A percentile compares a stretch with the other conserved stretches of the same genome.
phyloP scores from a whole-genome alignment of 345 rosid genomes.

The Eucalyptus rudis region DNA sequence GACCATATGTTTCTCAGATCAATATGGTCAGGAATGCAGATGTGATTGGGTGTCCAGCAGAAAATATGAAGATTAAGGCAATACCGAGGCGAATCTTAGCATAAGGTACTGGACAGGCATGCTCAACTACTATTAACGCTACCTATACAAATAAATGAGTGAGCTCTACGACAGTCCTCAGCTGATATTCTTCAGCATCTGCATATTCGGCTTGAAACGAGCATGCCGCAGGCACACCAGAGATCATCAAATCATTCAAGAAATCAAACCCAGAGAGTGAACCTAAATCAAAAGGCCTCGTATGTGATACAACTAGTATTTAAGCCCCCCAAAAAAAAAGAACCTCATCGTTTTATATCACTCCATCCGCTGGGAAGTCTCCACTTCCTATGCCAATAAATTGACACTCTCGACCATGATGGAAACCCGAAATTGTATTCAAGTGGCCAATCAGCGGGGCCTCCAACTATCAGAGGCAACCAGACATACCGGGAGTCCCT shows the following conservation, averaged over 20 bases:
- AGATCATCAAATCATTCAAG: not conserved
- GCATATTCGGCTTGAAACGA: not conserved
- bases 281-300: not conserved
- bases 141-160: not conserved
- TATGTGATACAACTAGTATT: not conserved
- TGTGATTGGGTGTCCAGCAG: not conserved
- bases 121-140: not conserved
- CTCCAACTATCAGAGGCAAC: constrained; percentile 74
- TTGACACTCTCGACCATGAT: constrained; percentile 77
- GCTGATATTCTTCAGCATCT: not conserved
- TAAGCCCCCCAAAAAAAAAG: not conserved
- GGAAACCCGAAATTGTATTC: constrained; percentile 69
- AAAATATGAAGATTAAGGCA: not conserved
- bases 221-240: not conserved
- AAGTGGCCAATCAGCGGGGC: constrained; percentile 68
- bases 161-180: not conserved
- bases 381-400: constrained; percentile 94
- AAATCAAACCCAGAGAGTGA: not conserved
- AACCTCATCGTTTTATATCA: constrained; percentile 1
- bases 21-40: not conserved
- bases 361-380: constrained; percentile 42
- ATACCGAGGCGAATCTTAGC: not conserved
- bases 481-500: constrained; percentile 85
- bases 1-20: not conserved
- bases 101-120: not conserved